Evolutionary conservation across 257 asterid genomes (phyloP), one percentile per base, ranked within the genome.

Genomic region (Solanum commersonii): DNA sequence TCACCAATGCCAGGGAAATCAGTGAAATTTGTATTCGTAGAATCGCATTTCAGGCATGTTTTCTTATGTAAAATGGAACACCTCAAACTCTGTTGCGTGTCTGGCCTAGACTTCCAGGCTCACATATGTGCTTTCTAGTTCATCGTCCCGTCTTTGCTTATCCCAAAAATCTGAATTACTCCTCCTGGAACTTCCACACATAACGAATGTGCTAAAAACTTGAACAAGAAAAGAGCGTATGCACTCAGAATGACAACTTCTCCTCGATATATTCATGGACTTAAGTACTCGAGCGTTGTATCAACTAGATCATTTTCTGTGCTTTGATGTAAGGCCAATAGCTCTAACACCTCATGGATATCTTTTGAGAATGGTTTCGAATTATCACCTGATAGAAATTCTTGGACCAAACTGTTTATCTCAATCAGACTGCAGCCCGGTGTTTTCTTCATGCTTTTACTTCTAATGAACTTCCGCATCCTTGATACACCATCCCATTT

Each of bases 401-500:
- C 98, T 68, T 94, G 93, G 74, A 95, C 95, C 65, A 84, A 89
- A 27, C 90, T 88, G 33, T 94, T 88, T 18, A 92, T 92, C 94
- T 94, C 99, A 77, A 95, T 94, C n/a, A 79, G 85, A 79, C 85
- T 79, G 85, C 85, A 79, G 38, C 85, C 85, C 25, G 85, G 85
- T 44, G 85, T 79, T 79, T 79, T 79, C 38, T 79, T 79, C 85
- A 79, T 79, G 67, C 85, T 44, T 44, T 44, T 79, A 79, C 67
- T 79, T 44, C 40, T 79, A 27, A 79, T 79, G 10, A 79, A 18
- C 37, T 79, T 79, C 92, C 98, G 93, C 94, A 91, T 89, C 25
- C 89, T 93, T 20, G 95, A 92, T 65, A 96, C 99, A 72, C 92
- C 96, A 0, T 94, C 97, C 98, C 99, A 95, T 42, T 91, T 93